A percentile compares a stretch with the other conserved stretches of the same genome.
phyloP scores from a whole-genome alignment of 73 alveolate species.

The Paramecium biaurelia region DNA sequence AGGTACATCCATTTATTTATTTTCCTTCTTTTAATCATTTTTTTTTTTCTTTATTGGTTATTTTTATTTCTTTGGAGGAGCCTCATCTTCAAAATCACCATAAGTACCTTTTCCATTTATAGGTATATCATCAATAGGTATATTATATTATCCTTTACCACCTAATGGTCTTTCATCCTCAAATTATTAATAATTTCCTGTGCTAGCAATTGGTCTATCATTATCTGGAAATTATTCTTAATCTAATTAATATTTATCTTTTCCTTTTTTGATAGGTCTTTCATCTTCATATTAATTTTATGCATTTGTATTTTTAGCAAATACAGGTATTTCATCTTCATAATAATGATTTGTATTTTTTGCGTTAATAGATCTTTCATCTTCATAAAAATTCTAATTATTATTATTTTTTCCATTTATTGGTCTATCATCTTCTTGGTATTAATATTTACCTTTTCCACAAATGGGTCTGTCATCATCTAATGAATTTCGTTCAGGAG shows the following conservation, averaged over 20 bases:
- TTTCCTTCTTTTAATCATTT: neutral
- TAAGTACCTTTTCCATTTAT: neutral
- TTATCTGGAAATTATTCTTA: neutral
- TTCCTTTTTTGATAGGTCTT: neutral
- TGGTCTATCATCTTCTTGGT: neutral
- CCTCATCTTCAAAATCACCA: neutral
- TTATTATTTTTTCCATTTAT: neutral
- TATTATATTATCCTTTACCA: neutral
- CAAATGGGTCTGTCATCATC: neutral
- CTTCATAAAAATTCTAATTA: neutral
- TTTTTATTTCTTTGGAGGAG: neutral
- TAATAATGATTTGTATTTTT: neutral
- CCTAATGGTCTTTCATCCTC: constrained; percentile 14
- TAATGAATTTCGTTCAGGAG: neutral
- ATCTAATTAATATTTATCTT: neutral
- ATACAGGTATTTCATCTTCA: neutral
- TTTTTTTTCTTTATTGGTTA: neutral
- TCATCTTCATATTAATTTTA: neutral
- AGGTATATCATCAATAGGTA: neutral
- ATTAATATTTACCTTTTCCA: neutral
- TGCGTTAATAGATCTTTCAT: neutral
- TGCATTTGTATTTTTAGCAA: neutral
- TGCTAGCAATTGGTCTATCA: neutral
- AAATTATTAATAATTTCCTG: neutral
- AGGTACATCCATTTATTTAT: neutral